Evolutionary conservation across 2,329 filamentous ascomycete genomes (phyloP).

Genomic region (Ophiostoma piceae): DNA sequence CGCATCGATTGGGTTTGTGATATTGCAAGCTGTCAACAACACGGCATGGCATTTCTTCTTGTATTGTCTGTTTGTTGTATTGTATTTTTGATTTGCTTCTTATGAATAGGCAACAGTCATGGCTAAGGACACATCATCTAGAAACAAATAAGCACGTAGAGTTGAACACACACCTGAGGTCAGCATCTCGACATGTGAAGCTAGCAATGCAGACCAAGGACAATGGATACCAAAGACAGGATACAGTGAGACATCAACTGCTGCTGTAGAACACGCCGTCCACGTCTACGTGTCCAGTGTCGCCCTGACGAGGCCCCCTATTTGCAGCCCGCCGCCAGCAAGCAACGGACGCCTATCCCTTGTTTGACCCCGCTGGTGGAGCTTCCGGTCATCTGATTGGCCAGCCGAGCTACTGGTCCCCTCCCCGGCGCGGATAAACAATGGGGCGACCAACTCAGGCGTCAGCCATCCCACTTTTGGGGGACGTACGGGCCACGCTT

Average conservation of each 20-base stretch:
- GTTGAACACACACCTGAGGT: not conserved
- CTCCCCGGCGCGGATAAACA: slow-evolving; percentile 25
- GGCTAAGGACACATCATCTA: not conserved
- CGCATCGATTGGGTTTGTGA: not conserved
- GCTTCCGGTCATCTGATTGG: slow-evolving; percentile 24
- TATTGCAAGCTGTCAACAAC: not conserved
- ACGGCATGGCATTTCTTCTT: not conserved
- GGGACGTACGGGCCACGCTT: slow-evolving; percentile 14
- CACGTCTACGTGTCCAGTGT: slow-evolving; percentile 17
- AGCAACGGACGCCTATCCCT: slow-evolving; percentile 12
- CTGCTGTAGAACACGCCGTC: not conserved
- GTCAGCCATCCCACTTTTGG: slow-evolving; percentile 24
- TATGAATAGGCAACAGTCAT: not conserved
- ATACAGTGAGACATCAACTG: not conserved
- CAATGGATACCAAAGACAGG: not conserved
- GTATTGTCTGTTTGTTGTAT: not conserved
- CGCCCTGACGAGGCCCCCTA: slow-evolving; percentile 18
- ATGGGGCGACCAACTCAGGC: slow-evolving; percentile 24
- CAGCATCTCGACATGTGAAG: not conserved
- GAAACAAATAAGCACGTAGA: not conserved
- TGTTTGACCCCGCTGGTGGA: slow-evolving; percentile 17
- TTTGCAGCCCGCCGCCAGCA: slow-evolving; percentile 8
- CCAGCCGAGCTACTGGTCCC: not conserved
- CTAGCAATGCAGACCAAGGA: not conserved
- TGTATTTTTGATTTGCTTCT: not conserved